Evolutionary conservation across 2,329 filamentous ascomycete genomes (phyloP).

Genomic region (Colletotrichum costaricense): DNA sequence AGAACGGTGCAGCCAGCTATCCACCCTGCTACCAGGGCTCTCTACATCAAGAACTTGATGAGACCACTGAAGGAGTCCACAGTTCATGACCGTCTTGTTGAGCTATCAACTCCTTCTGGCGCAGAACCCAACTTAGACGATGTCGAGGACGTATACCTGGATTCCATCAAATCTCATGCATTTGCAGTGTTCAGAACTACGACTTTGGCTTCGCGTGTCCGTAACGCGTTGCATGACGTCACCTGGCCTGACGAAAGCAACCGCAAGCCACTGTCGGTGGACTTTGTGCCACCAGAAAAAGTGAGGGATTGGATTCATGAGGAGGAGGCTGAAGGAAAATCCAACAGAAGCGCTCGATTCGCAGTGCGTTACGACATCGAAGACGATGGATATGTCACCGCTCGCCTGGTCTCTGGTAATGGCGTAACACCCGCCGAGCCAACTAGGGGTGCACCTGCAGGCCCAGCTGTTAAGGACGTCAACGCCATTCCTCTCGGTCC

Average conservation of each 20-base stretch:
- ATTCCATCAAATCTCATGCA: constrained; percentile 88
- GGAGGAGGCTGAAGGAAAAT: constrained; percentile 65
- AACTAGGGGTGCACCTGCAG: constrained; percentile 21
- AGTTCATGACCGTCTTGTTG: constrained; percentile 76
- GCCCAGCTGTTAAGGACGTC: constrained; percentile 38
- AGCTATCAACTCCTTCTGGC: constrained; percentile 72
- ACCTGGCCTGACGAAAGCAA: constrained; percentile 91
- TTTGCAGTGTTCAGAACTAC: constrained; percentile 79
- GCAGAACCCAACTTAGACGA: constrained; percentile 62
- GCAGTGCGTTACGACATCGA: constrained; percentile 77
- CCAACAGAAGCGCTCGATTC: constrained; percentile 67
- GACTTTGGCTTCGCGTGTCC: constrained; percentile 80
- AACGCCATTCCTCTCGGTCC: constrained; percentile 53
- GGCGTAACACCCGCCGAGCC: constrained; percentile 19
- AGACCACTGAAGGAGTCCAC: constrained; percentile 79
- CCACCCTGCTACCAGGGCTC: constrained; percentile 78
- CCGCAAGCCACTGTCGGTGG: constrained; percentile 86
- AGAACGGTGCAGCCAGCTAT: constrained; percentile 64
- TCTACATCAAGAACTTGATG: constrained; percentile 94
- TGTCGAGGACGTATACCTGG: constrained; percentile 80
- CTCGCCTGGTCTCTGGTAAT: constrained; percentile 56
- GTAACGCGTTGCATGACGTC: constrained; percentile 78
- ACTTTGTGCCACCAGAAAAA: constrained; percentile 85
- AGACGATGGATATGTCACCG: constrained; percentile 64
- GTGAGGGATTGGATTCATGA: constrained; percentile 79